A percentile compares a stretch with the other conserved stretches of the same genome.
Evolutionary conservation across 2,329 filamentous ascomycete species (phyloP).

Genomic region (Seiridium unicorne): DNA sequence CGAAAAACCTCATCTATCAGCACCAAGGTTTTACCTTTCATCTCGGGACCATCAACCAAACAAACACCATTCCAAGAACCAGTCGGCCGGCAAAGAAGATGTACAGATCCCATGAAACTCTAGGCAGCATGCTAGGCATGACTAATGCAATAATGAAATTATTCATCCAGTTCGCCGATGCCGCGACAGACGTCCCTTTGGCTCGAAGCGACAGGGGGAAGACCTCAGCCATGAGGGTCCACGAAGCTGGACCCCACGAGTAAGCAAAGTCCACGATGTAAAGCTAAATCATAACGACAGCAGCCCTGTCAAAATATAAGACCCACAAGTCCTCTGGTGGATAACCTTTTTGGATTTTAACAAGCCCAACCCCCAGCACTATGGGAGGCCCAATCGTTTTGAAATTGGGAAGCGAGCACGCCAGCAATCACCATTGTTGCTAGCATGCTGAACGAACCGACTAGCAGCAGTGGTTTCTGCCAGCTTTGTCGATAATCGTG

Average conservation of each 20-base stretch:
- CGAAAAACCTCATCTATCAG: neutral
- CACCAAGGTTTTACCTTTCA: neutral
- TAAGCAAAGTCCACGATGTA: too few relatives aligned
- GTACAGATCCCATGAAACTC: neutral
- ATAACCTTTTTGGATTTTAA: too few relatives aligned
- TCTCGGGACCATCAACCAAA: neutral
- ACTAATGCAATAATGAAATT: slow-evolving; percentile 1
- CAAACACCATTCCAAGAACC: neutral
- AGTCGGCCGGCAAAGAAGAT: neutral
- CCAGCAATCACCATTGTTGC: too few relatives aligned
- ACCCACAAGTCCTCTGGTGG: too few relatives aligned
- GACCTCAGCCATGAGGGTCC: neutral
- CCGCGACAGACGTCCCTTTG: neutral
- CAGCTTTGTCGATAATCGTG: too few relatives aligned
- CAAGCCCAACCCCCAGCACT: too few relatives aligned
- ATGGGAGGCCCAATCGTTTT: too few relatives aligned
- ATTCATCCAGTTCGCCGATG: neutral
- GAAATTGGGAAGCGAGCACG: too few relatives aligned
- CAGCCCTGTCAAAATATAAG: too few relatives aligned
- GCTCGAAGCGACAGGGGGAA: neutral
- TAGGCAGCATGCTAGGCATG: neutral
- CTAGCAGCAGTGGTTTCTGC: too few relatives aligned
- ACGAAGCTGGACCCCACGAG: neutral
- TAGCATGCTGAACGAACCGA: too few relatives aligned
- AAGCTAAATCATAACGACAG: too few relatives aligned